Percentiles rank a stretch among this genome's conserved stretches.
Conservation (phyloP, 2,329 filamentous ascomycete genomes). For the Aspergillus sergii region DNA sequence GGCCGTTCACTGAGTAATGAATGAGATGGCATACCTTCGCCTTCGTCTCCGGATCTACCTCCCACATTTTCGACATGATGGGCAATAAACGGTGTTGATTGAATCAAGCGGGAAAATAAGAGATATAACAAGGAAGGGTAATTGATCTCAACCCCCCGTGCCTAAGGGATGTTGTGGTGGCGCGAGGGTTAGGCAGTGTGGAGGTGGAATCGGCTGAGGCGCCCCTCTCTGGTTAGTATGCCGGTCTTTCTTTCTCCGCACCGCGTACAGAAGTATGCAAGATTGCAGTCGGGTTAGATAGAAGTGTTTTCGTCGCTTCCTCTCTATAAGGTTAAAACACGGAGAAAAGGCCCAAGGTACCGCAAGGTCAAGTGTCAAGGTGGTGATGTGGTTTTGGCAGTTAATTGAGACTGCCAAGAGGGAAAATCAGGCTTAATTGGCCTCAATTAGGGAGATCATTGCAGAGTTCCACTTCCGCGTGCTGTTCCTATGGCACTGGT, state of each 20-base stretch:
- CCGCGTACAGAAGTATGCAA: background rate
- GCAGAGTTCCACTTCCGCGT: background rate
- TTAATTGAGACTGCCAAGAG: background rate
- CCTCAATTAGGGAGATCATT: background rate
- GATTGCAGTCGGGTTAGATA: background rate
- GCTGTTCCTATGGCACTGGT: background rate
- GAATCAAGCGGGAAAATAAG: background rate
- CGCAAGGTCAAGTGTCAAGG: background rate
- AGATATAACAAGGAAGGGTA: background rate
- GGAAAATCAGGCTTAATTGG: background rate
- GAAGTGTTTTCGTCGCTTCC: background rate
- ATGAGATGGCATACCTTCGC: slow-evolving; percentile 69
- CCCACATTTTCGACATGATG: slow-evolving; percentile 80
- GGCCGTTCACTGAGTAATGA: background rate
- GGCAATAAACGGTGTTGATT: background rate
- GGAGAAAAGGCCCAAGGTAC: background rate
- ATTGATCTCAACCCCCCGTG: background rate
- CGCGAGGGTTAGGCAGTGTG: background rate
- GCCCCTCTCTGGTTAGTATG: background rate
- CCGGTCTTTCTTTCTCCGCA: background rate
- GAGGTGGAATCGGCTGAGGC: background rate
- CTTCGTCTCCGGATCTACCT: slow-evolving; percentile 96
- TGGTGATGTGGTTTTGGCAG: background rate
- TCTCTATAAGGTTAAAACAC: background rate
- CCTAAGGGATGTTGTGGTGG: background rate